Conservation (phyloP, 83 land plant genomes). For the Thuja plicata region DNA sequence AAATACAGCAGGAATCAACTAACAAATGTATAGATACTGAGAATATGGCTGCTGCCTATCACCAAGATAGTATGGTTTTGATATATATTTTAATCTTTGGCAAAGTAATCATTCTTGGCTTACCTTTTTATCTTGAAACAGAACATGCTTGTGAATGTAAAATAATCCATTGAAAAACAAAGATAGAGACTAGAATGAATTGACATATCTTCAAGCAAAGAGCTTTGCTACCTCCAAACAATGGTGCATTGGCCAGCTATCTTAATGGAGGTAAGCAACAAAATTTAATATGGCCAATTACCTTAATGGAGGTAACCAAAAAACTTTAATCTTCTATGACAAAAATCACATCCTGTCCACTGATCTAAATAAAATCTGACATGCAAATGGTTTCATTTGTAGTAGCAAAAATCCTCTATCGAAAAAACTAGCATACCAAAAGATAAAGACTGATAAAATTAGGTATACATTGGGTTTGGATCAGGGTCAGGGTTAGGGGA, state of each 20-base stretch:
- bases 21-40: not conserved
- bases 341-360: not conserved
- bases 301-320: not conserved
- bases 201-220: not conserved
- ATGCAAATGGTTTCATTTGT: not conserved
- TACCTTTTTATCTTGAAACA: not conserved
- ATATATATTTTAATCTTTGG: not conserved
- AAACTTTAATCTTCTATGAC: not conserved
- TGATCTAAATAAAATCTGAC: not conserved
- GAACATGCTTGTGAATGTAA: not conserved
- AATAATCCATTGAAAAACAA: not conserved
- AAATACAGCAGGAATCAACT: not conserved
- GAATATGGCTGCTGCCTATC: not conserved
- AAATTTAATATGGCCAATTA: not conserved
- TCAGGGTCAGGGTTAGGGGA: no score
- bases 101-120: not conserved
- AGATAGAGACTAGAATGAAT: not conserved
- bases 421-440: no score
- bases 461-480: no score
- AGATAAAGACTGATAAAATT: no score
- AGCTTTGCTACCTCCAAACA: not conserved
- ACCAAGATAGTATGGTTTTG: not conserved
- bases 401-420: not conserved
- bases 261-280: not conserved
- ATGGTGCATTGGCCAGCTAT: not conserved